Evolutionary conservation across 75 land plant genomes (phyloP), one percentile per base, ranked within the genome.

Genomic region (Pinus tabuliformis): DNA sequence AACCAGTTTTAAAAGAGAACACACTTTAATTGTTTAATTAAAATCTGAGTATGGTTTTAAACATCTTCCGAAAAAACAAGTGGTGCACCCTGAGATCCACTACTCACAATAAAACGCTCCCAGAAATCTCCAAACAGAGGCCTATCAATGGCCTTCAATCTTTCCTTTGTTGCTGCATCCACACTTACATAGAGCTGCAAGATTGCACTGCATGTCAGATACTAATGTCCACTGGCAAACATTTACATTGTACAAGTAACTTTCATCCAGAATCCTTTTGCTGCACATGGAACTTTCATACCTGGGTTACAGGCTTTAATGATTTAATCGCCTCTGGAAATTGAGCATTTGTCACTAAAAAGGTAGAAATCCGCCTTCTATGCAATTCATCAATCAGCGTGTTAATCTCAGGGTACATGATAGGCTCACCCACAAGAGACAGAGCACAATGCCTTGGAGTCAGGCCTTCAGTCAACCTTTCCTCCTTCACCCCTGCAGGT

Each of bases 331-430:
- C 87, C 0, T 96, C 97, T 58, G 99, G 99, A 74, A 96, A 96
- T 85, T 96, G 99, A n/a, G 99, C 99, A 90, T 96, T 96, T 74
- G 99, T 96, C 1, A 96, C 99, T 4, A 96, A 90, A 83, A 96
- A 96, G 58, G 97, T 91, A 5, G 99, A 94, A 57, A 94, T 96
- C 58, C 84, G 87, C 76, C 95, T 83, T 17, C 78, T 83, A 61
- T 96, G 99, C 59, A 96, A 77, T 81, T 94, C 97, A 80, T 87
- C 91, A 20, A 96, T 78, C 57, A 96, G 98, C 33, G 89, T 56
- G 58, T 94, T 96, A 62, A 96, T 96, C 81, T 91, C 95, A 17
- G 99, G 98, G 70, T 96, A 96, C 99, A 96, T 94, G 63, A 96
- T 96, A 36, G 99, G 99, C 79, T 96, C 99, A 58, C 99, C 99